A percentile compares a stretch with the other conserved stretches of the same genome.
phyloP scores from a whole-genome alignment of 164 flowering plant species.

The Macadamia tetraphylla region DNA sequence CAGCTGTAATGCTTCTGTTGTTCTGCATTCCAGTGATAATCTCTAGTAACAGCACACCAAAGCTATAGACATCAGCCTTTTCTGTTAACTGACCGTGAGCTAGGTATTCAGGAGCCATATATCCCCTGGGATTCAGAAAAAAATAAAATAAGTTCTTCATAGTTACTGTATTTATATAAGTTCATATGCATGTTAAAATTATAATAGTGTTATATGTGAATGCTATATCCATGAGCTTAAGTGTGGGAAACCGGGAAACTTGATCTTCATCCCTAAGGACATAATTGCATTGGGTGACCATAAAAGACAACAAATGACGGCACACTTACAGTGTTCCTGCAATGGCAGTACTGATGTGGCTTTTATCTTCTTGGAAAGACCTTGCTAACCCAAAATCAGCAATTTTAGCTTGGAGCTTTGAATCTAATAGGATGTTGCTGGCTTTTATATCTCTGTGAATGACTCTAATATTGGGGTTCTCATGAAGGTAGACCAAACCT shows the following conservation, averaged over 20 bases:
- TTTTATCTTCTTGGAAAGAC: slow-evolving; percentile 77
- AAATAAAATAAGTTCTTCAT: not conserved
- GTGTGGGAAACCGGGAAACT: no score
- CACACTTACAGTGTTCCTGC: slow-evolving; percentile 84
- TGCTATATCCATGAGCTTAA: no score
- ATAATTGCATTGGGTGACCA: no score
- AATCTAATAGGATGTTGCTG: slow-evolving; percentile 56
- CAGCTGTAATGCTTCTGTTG: slow-evolving; percentile 44
- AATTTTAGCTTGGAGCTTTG: slow-evolving; percentile 44
- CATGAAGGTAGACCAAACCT: slow-evolving; percentile 64
- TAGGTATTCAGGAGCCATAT: slow-evolving; percentile 71
- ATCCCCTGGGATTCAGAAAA: slow-evolving; percentile 37
- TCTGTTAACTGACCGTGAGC: slow-evolving; percentile 63
- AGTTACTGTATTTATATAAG: not conserved
- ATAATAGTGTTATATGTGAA: no score
- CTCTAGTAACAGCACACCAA: slow-evolving; percentile 62
- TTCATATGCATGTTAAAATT: not conserved
- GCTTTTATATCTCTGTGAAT: slow-evolving; percentile 64
- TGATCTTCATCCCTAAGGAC: no score
- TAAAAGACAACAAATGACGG: no score
- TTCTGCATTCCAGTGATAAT: slow-evolving; percentile 49
- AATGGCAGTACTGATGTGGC: slow-evolving; percentile 91
- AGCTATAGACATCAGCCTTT: slow-evolving; percentile 70
- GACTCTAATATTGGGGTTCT: slow-evolving; percentile 34
- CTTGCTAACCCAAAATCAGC: slow-evolving; percentile 80